Percentiles rank a stretch among this genome's conserved stretches.
These are phyloP conservation scores for Boletus rubropictus DNA, from an alignment of 768 basidiomycete genomes.

Conservation along the genomic window DNA sequence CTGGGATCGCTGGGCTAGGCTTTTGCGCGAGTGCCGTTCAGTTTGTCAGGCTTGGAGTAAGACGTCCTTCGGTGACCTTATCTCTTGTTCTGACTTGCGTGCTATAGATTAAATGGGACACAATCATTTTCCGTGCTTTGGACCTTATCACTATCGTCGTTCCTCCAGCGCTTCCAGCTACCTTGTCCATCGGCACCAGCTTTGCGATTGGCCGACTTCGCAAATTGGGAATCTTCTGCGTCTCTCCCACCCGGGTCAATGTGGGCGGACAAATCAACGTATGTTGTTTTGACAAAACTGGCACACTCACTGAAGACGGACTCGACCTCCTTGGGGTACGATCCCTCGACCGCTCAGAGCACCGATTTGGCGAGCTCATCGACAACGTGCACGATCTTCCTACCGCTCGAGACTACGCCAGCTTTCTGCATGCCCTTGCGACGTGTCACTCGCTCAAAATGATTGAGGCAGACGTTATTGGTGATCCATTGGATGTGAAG, in stretches of 20 bases:
- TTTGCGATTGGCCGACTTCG: conserved; percentile 89
- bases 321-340: conserved; percentile 95
- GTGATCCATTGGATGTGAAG: conserved; percentile 93
- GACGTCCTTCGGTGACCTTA: not conserved
- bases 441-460: conserved; percentile 95
- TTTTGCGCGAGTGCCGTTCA: conserved; percentile 90
- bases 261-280: conserved; percentile 94
- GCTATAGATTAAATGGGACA: conserved; percentile 75
- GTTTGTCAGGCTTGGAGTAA: conserved; percentile 84
- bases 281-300: conserved; percentile 98
- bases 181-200: conserved; percentile 93
- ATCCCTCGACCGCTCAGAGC: conserved; percentile 66
- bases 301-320: conserved; percentile 96
- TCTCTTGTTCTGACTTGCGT: conserved; percentile 1
- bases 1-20: conserved; percentile 85
- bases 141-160: conserved; percentile 97
- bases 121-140: conserved; percentile 85
- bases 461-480: conserved; percentile 81
- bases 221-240: conserved; percentile 87
- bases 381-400: conserved; percentile 85
- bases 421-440: conserved; percentile 85
- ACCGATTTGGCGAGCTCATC: conserved; percentile 85
- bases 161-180: conserved; percentile 94
- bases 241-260: conserved; percentile 93
- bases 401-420: conserved; percentile 62